Base-by-base conservation (phyloP, 192 early-diverging fungal genomes). In the Haplosporangium gracile region DNA sequence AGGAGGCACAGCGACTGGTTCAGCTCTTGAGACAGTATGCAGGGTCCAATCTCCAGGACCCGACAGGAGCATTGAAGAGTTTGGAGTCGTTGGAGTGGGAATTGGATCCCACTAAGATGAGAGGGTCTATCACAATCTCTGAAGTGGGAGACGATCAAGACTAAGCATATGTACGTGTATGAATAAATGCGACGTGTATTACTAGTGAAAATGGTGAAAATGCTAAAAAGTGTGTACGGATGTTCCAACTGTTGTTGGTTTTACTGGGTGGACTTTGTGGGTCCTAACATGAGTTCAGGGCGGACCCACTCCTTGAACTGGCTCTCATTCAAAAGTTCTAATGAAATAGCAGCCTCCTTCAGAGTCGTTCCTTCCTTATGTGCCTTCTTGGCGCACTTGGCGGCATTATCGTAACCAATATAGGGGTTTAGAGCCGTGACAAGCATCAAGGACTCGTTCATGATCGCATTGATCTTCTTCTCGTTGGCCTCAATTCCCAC, bases 351-450 rank as follows among this genome's bases (percentile, higher is more conserved):
- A 16, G 98, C 95, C 84, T 97, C 93, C 93, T 97, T 98, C 55
- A 80, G 63, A 18, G 92, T 91, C 8, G 92, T 94, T 42, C 95
- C 93, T 84, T 96, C 97, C 89, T 97, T 96, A 91, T 97, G 96
- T 20, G 98, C 97, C 90, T 97, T 97, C 93, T 99, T 99, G 68
- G 98, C 97, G 49, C 94, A 95, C 79, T 96, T 94, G 47, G 98
- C 97, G 36, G 98, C 98, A 18, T 96, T 80, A 20, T 79, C 53
- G 60, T 84, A 77, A 70, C 97, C 98, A 90, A 99, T 98, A 79
- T 98, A 90, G 49, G 97, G 97, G 92, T 99, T 99, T 39, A 99
- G 91, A 16, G 98, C 97, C 71, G 98, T 99, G 57, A 99, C 98
- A 76, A 99, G 92, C 98, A 99, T 98, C 68, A 98, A 90, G 68